phyloP scores from a whole-genome alignment of 257 asterid species.

The Gentiana macrophylla region DNA sequence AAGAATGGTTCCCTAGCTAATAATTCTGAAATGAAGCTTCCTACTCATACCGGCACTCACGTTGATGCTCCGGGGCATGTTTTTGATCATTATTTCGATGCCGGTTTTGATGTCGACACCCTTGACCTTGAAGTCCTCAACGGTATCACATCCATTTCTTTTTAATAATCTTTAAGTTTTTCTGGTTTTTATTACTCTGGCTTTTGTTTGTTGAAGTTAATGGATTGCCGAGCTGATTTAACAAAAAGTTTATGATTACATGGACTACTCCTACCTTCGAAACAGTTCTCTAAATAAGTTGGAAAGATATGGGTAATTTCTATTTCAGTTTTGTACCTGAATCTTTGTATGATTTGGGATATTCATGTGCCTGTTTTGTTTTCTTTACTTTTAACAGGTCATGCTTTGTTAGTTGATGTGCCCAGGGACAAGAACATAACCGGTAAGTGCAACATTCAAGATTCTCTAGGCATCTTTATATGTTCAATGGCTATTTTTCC shows the following conservation, averaged over 20 bases:
- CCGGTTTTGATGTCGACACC: conserved; percentile 91
- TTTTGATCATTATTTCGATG: conserved; percentile 69
- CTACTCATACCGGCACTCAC: conserved; percentile 90
- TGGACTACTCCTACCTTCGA: too few species aligned
- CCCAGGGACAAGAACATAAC: conserved; percentile 85
- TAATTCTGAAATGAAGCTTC: conserved; percentile 79
- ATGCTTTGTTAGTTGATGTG: conserved; percentile 77
- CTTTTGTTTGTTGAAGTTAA: too few species aligned
- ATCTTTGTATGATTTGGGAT: not conserved
- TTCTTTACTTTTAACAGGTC: conserved; percentile 41
- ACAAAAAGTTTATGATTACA: too few species aligned
- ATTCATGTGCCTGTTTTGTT: not conserved
- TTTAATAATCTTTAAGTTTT: not conserved
- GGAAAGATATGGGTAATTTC: not conserved
- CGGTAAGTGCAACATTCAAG: conserved; percentile 29
- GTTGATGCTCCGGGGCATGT: conserved; percentile 96
- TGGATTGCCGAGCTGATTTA: too few species aligned
- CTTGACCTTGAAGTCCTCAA: conserved; percentile 88
- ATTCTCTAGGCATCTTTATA: not conserved
- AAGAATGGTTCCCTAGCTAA: conserved; percentile 79
- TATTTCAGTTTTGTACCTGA: not conserved
- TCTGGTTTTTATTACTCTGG: not conserved
- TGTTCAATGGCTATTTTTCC: too few species aligned
- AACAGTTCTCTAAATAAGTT: too few species aligned
- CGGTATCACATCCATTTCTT: conserved; percentile 27